Conservation (phyloP, 257 asterid genomes). For the Petunia secreta region DNA sequence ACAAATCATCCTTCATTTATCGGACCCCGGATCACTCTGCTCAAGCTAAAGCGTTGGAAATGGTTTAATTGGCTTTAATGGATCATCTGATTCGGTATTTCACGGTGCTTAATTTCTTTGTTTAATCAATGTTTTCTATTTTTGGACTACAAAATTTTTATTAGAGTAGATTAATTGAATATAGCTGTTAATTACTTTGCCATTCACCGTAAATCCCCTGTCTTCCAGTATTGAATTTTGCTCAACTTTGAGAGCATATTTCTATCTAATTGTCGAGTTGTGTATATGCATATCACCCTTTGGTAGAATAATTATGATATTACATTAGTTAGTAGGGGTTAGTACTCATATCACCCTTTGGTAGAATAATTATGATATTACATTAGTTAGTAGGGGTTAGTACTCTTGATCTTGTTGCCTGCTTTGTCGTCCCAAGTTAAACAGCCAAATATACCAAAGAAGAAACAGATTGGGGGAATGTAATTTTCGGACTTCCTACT, state of each 20-base stretch:
- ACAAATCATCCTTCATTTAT: slow-evolving; percentile 24
- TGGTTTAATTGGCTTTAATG: slow-evolving; percentile 51
- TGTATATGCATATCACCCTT: too few relatives aligned
- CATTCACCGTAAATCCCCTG: too few relatives aligned
- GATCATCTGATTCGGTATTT: neutral
- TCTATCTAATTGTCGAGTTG: too few relatives aligned
- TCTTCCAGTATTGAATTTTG: too few relatives aligned
- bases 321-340: too few relatives aligned
- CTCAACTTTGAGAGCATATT: too few relatives aligned
- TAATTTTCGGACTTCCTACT: neutral
- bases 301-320: too few relatives aligned
- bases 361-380: neutral
- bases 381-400: too few relatives aligned
- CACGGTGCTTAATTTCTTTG: neutral
- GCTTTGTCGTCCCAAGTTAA: neutral
- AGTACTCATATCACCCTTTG: too few relatives aligned
- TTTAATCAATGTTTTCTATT: neutral
- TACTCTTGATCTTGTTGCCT: neutral
- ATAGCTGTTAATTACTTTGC: too few relatives aligned
- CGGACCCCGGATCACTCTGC: slow-evolving; percentile 35
- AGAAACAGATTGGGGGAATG: neutral
- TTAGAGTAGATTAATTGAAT: neutral
- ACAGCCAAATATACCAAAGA: neutral
- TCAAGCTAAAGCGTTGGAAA: slow-evolving; percentile 44
- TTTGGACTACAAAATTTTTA: neutral